Evolutionary conservation across 2,329 filamentous ascomycete genomes (phyloP).

Genomic region (Lasiodiplodia citricola): DNA sequence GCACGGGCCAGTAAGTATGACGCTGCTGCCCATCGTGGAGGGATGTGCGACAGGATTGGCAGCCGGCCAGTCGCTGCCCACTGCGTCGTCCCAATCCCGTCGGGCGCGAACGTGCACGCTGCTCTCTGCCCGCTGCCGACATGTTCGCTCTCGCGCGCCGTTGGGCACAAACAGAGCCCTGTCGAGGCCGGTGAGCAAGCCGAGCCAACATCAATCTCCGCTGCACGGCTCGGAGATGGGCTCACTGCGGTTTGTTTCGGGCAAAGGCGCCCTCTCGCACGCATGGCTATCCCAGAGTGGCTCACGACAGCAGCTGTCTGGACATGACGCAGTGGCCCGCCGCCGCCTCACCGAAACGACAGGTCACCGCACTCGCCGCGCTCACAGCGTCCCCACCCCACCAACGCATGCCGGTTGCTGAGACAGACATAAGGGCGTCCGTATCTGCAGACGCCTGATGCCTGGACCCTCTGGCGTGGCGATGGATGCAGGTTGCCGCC

Average conservation of each 20-base stretch:
- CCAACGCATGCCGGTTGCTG: conserved; percentile 2
- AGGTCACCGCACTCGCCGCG: neutral
- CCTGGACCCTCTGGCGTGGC: neutral
- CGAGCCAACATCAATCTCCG: conserved; percentile 14
- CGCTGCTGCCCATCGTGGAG: conserved; percentile 10
- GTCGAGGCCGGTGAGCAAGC: neutral
- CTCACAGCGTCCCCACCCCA: conserved; percentile 6
- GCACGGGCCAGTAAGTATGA: conserved; percentile 8
- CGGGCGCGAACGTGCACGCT: conserved; percentile 19
- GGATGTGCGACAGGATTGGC: conserved; percentile 23
- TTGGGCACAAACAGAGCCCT: conserved; percentile 7
- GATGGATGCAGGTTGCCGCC: neutral
- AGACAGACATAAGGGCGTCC: conserved; percentile 20
- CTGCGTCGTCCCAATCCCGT: conserved; percentile 1
- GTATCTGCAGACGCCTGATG: conserved; percentile 9
- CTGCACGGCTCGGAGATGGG: conserved; percentile 9
- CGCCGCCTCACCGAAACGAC: conserved; percentile 22
- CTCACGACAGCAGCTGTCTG: conserved; percentile 5
- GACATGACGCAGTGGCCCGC: conserved; percentile 18
- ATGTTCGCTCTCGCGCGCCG: neutral
- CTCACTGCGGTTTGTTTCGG: conserved; percentile 14
- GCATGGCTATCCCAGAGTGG: conserved; percentile 23
- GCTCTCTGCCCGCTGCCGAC: neutral
- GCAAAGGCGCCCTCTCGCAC: neutral
- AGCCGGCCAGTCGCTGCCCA: conserved; percentile 14